Evolutionary conservation across 2,329 filamentous ascomycete genomes (phyloP), one percentile per base, ranked within the genome.

Genomic region (Periglandula ipomoeae): DNA sequence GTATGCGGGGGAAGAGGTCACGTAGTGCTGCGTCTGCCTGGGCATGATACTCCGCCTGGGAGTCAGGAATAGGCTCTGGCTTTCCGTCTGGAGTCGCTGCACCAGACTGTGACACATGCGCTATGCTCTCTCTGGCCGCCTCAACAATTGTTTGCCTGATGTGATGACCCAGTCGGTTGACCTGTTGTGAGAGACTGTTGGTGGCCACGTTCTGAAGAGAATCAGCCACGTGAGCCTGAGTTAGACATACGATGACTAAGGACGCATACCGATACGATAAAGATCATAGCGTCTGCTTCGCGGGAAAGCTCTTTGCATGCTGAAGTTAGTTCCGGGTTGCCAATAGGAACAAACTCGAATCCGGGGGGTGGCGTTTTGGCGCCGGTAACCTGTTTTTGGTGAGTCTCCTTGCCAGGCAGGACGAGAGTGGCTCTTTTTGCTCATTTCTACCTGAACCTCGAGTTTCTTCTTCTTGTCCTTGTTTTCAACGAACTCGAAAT

Each of bases 281-380:
- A 84, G 15, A 84, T 77, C 74, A 82, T 78, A 40, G 78, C 79
- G 56, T 73, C 79, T 45, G 71, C 69, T 55, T 81, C 76, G 53
- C 81, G 72, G 1, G 81, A 84, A 19, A 83, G 62, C 56, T 84
- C 81, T 62, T 84, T 84, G 69, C 81, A 85, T 39, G 71, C 66
- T 48, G 67, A 69, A 5, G 79, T 83, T 58, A 85, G 65, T 52
- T 74, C 70, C 20, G 80, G 81, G 54, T 84, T 77, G 44, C 81
- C 81, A 45, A 77, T 74, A 27, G 81, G 78, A 39, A 85, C 73
- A 58, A 82, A 84, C 53, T 76, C 73, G 58, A 79, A 84, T 39
- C 79, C 79, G 1, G 79, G 77, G 10, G 79, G 79, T 13, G 81
- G 78, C 2, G 65, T 64, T 45, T 62, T 66, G 35, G 73, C 59